Base-by-base conservation (phyloP, 371 early-diverging fungal genomes). In the Nematocida minor region DNA sequence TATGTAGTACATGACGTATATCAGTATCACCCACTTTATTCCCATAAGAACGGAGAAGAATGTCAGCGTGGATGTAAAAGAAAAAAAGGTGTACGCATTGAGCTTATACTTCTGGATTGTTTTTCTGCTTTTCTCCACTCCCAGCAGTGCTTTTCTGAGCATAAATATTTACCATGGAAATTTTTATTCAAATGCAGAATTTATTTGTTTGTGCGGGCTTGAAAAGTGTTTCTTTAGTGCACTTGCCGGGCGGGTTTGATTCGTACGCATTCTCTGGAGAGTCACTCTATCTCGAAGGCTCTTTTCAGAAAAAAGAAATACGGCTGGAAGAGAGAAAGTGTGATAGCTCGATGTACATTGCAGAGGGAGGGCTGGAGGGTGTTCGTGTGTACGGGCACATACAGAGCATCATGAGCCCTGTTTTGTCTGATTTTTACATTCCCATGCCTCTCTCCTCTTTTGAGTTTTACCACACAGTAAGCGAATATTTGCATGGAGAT, bases 91-190 rank as follows among this genome's bases (percentile, higher is more conserved):
- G 40, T 4, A 14, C 7, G 60, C 62, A 46, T 70, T 57, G 25
- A 16, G 34, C 36, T 20, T 66, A n/a, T 57, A 57, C n/a, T 6
- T 29, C 29, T 41, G 7, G 1, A 44, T n/a, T 7, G 20, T 20
- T 6, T 31, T 42, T 40, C 29, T 70, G 11, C 57, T 41, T 25
- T 2, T 25, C 29, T 60, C 29, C n/a, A 57, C 6, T 4, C 25
- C 27, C 7, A 31, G 0, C n/a, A 27, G 2, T 34, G 40, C 49
- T 11, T 67, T 70, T 20, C 34, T 25, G 18, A 42, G 36, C 70
- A 70, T 70, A 70, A 70, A 70, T 70, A 70, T 60, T 70, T 70
- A 47, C 60, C 27, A 14, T 55, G 57, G 53, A 51, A 32, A 20
- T 36, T 55, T 55, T 29, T 55, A 55, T 36, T 55, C 57, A 29